These are phyloP conservation scores for Globisporangium canariense DNA, from an alignment of 352 stramenopile genomes.

Conservation along the genomic window DNA sequence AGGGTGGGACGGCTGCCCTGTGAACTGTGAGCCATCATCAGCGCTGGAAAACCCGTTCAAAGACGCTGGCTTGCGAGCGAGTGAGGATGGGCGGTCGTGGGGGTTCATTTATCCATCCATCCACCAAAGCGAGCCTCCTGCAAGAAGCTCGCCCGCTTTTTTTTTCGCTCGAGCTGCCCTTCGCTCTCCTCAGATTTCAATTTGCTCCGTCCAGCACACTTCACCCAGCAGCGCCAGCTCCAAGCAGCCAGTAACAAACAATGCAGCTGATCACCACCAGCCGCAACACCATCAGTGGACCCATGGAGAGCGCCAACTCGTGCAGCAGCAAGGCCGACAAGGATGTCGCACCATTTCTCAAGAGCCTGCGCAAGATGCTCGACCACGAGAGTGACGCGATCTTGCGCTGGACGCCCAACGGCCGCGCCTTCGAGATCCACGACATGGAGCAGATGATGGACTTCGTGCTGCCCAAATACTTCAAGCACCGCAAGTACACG, in stretches of 20 bases:
- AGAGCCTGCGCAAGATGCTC: constrained; percentile 63
- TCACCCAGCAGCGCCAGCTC: not conserved
- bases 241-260: not conserved
- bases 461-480: constrained; percentile 90
- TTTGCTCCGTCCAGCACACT: constrained; percentile 8
- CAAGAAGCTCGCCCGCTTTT: not conserved
- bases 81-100: not conserved
- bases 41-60: too few relatives aligned
- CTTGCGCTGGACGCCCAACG: constrained; percentile 62
- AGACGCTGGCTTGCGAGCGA: not conserved
- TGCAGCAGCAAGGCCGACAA: constrained; percentile 20
- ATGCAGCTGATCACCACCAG: constrained; percentile 15
- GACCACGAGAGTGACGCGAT: constrained; percentile 49
- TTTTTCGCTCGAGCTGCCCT: not conserved
- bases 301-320: not conserved
- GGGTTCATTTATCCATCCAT: not conserved
- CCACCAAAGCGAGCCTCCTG: not conserved
- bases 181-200: constrained; percentile 10
- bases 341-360: constrained; percentile 65
- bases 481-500: constrained; percentile 94
- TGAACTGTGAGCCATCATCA: too few relatives aligned
- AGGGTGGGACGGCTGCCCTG: not conserved
- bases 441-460: constrained; percentile 82
- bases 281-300: not conserved
- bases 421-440: constrained; percentile 67